Evolutionary conservation across 805 yeast genomes (phyloP).

Genomic region (Kazachstania bromeliacearum): DNA sequence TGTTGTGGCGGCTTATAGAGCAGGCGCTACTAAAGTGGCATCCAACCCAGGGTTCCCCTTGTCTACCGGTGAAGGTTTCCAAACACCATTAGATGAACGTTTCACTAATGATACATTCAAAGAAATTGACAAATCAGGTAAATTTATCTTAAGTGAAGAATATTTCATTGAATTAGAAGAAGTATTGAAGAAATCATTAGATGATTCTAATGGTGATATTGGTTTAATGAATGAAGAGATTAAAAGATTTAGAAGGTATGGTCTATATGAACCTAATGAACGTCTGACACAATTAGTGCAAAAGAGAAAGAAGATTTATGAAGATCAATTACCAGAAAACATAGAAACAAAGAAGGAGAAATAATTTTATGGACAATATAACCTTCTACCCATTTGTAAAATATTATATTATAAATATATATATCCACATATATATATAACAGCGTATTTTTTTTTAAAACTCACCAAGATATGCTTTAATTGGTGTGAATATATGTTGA

Average conservation of each 20-base stretch:
- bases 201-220: conserved; percentile 29
- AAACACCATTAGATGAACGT: conserved; percentile 42
- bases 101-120: conserved; percentile 30
- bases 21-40: conserved; percentile 57
- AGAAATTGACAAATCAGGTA: conserved; percentile 29
- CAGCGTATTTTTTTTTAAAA: not conserved
- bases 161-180: conserved; percentile 44
- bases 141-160: conserved; percentile 48
- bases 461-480: not conserved
- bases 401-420: too few relatives aligned
- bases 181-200: conserved; percentile 34
- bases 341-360: conserved; percentile 4
- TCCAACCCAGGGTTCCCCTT: conserved; percentile 51
- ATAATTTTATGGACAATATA: too few relatives aligned
- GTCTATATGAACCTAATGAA: conserved; percentile 46
- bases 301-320: conserved; percentile 20
- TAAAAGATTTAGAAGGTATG: conserved; percentile 58
- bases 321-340: conserved; percentile 8
- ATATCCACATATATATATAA: not conserved
- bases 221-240: conserved; percentile 34
- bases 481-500: not conserved
- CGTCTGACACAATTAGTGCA: conserved; percentile 19
- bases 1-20: conserved; percentile 62
- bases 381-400: too few relatives aligned
- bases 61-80: conserved; percentile 77